Base-by-base conservation (phyloP, 2,329 filamentous ascomycete species). In the Ceratocystis cacaofunesta region DNA sequence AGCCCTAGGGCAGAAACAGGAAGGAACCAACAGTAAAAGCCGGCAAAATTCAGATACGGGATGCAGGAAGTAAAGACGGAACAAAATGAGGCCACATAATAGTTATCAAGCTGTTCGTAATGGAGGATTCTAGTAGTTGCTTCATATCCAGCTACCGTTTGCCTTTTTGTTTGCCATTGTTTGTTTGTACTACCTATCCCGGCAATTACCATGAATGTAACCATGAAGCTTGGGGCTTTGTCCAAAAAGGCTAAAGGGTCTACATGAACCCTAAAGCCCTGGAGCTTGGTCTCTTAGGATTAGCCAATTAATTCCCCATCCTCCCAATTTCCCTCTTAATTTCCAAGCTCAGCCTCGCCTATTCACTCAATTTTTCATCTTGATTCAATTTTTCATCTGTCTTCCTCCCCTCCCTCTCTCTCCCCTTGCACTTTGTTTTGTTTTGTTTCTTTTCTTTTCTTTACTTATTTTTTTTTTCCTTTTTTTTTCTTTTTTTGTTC, bases 221-320 rank as follows among this genome's bases (percentile, higher is more conserved):
- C 30, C 55, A 41, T 12, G 61, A 25, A 10, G 61, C 63, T 44
- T 66, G 65, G 5, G 62, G 48, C 48, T 52, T 52, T 10, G 48
- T 19, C 22, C 3, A 28, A 52, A 52, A 52, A 6, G 48, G 48
- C 48, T 28, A 52, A 52, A 52, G 22, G 22, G 48, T 25, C 10
- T 52, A 28, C 48, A 52, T 28, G 25, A 22, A 52, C 48, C 48
- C 48, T 52, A 52, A 52, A 12, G 19, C 8, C 19, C 15, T 25
- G 7, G 3, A n/a, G 48, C 48, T 52, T 15, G 25, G 48, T 15
- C 22, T 22, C 48, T 25, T 22, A 52, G 8, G 4, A 5, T 28
- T 25, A 12, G n/a, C n/a, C 22, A 22, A 50, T 50, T 50, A 22
- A 10, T 50, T 41, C 36, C 36, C 36, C 46, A 12, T 19, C n/a